Base-by-base conservation (phyloP, 192 early-diverging fungal genomes). In the Backusella circina region DNA sequence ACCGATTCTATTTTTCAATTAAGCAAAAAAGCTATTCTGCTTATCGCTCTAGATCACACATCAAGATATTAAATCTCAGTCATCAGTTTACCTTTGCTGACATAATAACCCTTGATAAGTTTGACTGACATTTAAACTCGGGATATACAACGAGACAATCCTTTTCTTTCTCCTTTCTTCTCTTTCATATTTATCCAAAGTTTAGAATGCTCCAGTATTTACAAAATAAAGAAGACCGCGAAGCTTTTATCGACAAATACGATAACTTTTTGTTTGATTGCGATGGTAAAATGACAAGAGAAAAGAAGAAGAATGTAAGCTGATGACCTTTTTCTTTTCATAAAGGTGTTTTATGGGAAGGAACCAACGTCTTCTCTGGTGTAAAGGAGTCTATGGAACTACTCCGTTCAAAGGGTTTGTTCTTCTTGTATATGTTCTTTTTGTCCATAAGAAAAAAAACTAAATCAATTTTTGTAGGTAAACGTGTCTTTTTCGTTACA, bases 191-290 rank as follows among this genome's bases (percentile, higher is more conserved):
- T 65, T 65, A 8, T 65, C 15, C n/a, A n/a, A 32, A 65, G 2
- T 6, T 30, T n/a, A 30, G 39, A 70, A 70, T 70, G 69, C 37
- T 70, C 10, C 37, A 41, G 31, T 70, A 70, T 37, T 70, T 70
- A 41, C 21, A 26, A 44, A 47, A 21, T 2, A 70, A 70, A 2
- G 84, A 89, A 64, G 87, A 90, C 32, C 84, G 83, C 32, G 73
- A 87, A 37, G 71, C 13, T 5, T 96, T 93, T 76, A 66, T 98
- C 35, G 93, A 94, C 77, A 82, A 83, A 47, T 91, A 88, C 72
- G 97, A 99, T 80, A 99, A 94, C 16, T 98, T 97, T 74, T 82
- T 99, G 67, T 91, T 99, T 54, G 98, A 99, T 85, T 98, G 96
- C 85, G 98, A 99, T 86, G 98, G 97, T 91, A 80, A n/a, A 66